A percentile compares a stretch with the other conserved stretches of the same genome.
phyloP scores from a whole-genome alignment of 306 rosid genomes.

The Parietaria judaica region DNA sequence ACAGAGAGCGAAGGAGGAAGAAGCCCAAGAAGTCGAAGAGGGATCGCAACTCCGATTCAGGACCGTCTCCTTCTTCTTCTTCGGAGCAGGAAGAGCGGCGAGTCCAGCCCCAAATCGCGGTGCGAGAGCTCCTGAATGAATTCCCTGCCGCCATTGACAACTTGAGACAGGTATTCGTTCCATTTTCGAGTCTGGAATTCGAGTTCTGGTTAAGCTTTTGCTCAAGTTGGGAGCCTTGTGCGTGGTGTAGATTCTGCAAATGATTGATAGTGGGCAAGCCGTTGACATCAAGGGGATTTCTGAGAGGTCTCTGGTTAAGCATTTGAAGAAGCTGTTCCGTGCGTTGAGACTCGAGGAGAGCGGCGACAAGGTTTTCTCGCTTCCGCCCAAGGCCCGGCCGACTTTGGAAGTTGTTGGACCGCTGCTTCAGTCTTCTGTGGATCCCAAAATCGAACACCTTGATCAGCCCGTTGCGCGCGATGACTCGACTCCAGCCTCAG shows the following conservation, averaged over 20 bases:
- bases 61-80: conserved; percentile 19
- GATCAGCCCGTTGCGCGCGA: conserved; percentile 21
- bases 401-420: conserved; percentile 68
- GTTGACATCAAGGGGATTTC: conserved; percentile 87
- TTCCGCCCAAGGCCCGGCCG: conserved; percentile 55
- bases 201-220: not conserved
- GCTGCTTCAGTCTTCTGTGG: conserved; percentile 36
- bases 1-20: conserved; percentile 26
- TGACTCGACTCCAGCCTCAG: conserved; percentile 31
- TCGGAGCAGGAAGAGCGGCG: conserved; percentile 25
- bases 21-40: conserved; percentile 35
- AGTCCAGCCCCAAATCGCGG: conserved; percentile 37
- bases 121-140: conserved; percentile 44
- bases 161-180: conserved; percentile 49
- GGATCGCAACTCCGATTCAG: conserved; percentile 16
- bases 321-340: conserved; percentile 61
- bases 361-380: conserved; percentile 60
- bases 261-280: conserved; percentile 93
- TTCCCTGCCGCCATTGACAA: conserved; percentile 70
- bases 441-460: conserved; percentile 17
- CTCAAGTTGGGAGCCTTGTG: conserved; percentile 14
- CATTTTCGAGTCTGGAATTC: not conserved
- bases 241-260: conserved; percentile 56
- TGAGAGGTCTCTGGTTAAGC: conserved; percentile 47
- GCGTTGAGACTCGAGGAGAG: conserved; percentile 59